Evolutionary conservation across 164 flowering plant genomes (phyloP).

Genomic region (Platanus orientalis): DNA sequence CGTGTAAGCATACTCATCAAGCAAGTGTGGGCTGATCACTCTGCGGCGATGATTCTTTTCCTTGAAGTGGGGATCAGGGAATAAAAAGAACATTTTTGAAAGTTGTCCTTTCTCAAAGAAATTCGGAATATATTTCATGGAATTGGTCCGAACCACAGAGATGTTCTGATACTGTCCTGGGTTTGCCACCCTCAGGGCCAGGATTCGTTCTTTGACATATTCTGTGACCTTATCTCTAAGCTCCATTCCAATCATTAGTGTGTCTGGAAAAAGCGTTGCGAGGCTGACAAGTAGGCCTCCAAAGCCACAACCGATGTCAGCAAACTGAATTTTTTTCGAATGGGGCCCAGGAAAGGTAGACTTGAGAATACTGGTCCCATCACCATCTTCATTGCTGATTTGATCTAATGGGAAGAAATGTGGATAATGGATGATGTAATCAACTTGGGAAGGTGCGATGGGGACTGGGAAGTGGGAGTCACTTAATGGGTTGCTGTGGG

Average conservation of each 20-base stretch:
- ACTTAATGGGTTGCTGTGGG: conserved; percentile 92
- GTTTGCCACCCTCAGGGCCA: conserved; percentile 55
- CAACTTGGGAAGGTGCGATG: conserved; percentile 56
- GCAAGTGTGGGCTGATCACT: conserved; percentile 72
- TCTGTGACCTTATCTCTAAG: conserved; percentile 88
- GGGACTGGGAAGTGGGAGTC: conserved; percentile 96
- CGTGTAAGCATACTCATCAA: conserved; percentile 87
- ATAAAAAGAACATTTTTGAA: conserved; percentile 85
- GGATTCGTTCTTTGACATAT: conserved; percentile 82
- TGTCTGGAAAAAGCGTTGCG: conserved; percentile 70
- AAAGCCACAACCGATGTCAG: conserved; percentile 94
- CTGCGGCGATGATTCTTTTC: conserved; percentile 92
- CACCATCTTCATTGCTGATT: not conserved
- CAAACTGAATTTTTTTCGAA: conserved; percentile 56
- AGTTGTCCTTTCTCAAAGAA: conserved; percentile 80
- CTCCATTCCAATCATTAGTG: conserved; percentile 97
- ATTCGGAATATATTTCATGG: conserved; percentile 94
- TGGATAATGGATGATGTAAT: conserved; percentile 66
- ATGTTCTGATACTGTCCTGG: conserved; percentile 75
- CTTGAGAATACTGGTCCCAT: not conserved
- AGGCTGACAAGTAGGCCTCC: conserved; percentile 85
- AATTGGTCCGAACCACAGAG: conserved; percentile 87
- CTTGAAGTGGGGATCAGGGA: conserved; percentile 98
- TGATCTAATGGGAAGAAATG: conserved; percentile 35
- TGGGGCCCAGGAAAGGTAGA: not conserved